Conservation (phyloP, 306 rosid genomes). For the Dicorynia guianensis region DNA sequence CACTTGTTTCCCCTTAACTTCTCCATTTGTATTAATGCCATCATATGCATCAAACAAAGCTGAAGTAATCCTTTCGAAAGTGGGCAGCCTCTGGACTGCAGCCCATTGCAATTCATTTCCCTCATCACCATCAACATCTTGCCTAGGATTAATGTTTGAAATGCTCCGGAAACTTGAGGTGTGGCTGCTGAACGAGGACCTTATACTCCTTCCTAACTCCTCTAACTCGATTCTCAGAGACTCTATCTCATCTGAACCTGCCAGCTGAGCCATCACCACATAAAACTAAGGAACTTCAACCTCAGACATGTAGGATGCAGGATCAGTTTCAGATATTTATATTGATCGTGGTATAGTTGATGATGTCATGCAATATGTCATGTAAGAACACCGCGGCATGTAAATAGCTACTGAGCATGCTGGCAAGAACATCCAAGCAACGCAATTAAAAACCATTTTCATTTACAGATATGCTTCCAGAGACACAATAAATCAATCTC, state of each 20-base stretch:
- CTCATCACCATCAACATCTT: slow-evolving; percentile 41
- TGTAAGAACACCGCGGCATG: slow-evolving; percentile 36
- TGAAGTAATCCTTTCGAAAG: slow-evolving; percentile 56
- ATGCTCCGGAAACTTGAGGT: slow-evolving; percentile 56
- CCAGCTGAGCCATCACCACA: slow-evolving; percentile 61
- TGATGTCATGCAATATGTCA: slow-evolving; percentile 57
- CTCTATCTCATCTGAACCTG: slow-evolving; percentile 63
- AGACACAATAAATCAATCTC: slow-evolving; percentile 11
- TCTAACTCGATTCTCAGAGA: slow-evolving; percentile 65
- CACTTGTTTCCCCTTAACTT: slow-evolving; percentile 50
- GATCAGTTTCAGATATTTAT: slow-evolving; percentile 9
- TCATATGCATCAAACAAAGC: slow-evolving; percentile 58
- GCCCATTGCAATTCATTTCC: slow-evolving; percentile 54
- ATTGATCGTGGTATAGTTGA: slow-evolving; percentile 28
- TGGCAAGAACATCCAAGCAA: background rate
- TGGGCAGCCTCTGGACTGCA: slow-evolving; percentile 68
- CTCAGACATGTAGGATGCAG: background rate
- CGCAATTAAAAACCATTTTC: background rate
- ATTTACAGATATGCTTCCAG: background rate
- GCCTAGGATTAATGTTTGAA: slow-evolving; percentile 31
- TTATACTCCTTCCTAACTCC: slow-evolving; percentile 65
- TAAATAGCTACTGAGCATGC: slow-evolving; percentile 29
- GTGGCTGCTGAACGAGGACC: slow-evolving; percentile 56
- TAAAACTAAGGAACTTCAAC: slow-evolving; percentile 16
- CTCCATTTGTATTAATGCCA: slow-evolving; percentile 20